Evolutionary conservation across 1,284 basidiomycete genomes (phyloP).

Genomic region (Trichosporon ovoides): DNA sequence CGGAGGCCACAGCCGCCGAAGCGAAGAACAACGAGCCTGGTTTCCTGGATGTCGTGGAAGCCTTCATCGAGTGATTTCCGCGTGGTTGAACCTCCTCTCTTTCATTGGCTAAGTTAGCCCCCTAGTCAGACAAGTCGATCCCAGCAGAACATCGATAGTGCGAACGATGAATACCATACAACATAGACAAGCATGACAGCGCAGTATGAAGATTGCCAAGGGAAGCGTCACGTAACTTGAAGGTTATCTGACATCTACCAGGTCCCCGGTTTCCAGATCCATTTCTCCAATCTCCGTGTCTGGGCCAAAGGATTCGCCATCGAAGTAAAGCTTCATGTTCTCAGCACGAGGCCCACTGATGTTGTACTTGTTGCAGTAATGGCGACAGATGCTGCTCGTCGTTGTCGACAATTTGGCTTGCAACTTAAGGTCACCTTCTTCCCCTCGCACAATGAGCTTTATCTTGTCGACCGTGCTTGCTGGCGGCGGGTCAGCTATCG

Average conservation of each 20-base stretch:
- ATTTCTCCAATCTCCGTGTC: conserved; percentile 22
- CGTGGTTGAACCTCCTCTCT: neutral
- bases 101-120: no score
- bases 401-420: conserved; percentile 5
- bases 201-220: no score
- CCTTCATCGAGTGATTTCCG: conserved; percentile 39
- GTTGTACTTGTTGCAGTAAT: conserved; percentile 21
- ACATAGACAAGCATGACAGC: neutral
- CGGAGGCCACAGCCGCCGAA: conserved; percentile 13
- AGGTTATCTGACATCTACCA: conserved; percentile 23
- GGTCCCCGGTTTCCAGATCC: conserved; percentile 31
- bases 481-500: neutral
- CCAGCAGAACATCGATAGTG: neutral
- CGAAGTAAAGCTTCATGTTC: conserved; percentile 22
- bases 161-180: neutral
- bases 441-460: conserved; percentile 11
- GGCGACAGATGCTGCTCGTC: conserved; percentile 14
- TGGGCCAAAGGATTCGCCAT: conserved; percentile 26
- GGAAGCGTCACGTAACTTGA: no score
- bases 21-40: conserved; percentile 26
- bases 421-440: conserved; percentile 8
- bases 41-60: conserved; percentile 42
- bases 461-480: neutral
- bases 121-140: no score
- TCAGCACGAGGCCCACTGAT: conserved; percentile 9